phyloP scores from a whole-genome alignment of 768 basidiomycete genomes.

The Boletus reticuloceps region DNA sequence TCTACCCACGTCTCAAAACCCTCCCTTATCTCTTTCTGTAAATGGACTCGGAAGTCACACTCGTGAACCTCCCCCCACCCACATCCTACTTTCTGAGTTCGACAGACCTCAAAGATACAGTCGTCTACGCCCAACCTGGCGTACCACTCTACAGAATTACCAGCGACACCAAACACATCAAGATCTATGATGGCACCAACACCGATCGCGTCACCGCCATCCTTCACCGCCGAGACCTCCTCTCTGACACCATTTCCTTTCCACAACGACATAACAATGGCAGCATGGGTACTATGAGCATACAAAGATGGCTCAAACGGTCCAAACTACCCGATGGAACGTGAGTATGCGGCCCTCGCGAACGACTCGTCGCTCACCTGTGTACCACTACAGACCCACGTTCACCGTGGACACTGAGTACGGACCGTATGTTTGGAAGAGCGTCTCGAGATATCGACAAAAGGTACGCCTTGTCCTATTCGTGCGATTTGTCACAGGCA shows the following conservation, averaged over 20 bases:
- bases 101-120: constrained; percentile 13
- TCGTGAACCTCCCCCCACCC: constrained; percentile 24
- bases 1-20: too few relatives aligned
- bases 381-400: constrained; percentile 5
- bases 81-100: constrained; percentile 28
- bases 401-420: constrained; percentile 22
- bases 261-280: constrained; percentile 8
- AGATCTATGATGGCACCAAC: constrained; percentile 10
- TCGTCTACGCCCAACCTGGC: constrained; percentile 17
- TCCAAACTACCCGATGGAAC: constrained; percentile 21
- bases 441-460: constrained; percentile 19
- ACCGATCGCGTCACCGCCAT: constrained; percentile 19
- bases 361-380: not conserved
- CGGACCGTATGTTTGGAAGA: constrained; percentile 29
- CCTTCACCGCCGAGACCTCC: constrained; percentile 25
- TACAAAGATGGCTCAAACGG: constrained; percentile 29
- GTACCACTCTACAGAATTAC: constrained; percentile 26
- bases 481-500: not conserved
- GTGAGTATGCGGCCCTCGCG: constrained; percentile 14
- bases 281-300: not conserved
- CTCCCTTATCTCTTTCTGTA: not conserved
- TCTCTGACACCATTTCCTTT: constrained; percentile 28
- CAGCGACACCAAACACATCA: constrained; percentile 18
- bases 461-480: constrained; percentile 12
- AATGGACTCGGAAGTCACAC: constrained; percentile 30